Base-by-base conservation (phyloP, 495 filamentous ascomycete species). In the Pseudomonodictys pantanalensis region DNA sequence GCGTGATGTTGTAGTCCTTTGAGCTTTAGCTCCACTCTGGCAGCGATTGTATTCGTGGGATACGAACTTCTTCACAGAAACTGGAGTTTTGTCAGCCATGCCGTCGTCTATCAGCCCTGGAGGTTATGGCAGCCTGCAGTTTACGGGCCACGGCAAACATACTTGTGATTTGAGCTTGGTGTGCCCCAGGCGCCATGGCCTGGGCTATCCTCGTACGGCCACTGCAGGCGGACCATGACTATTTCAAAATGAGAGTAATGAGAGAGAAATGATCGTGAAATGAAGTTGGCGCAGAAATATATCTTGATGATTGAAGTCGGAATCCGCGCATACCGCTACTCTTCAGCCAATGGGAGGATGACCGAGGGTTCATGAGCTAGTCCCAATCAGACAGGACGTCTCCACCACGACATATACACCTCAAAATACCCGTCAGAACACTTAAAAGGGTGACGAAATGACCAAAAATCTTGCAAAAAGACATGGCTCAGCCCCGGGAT, bases 1-100 rank as follows among this genome's bases (percentile, higher is more conserved):
- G 45, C 2, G 76, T 79, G 43, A 84, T 61, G n/a, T 73, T 70
- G 63, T 82, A 82, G 65, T 84, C 81, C 69, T 82, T 23, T 10
- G 4, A 20, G 22, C 20, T 11, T 12, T 30, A 17, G 24, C 5
- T 5, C 15, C n/a, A 29, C 18, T 38, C n/a, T 10, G 12, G 2
- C 35, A n/a, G n/a, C n/a, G n/a, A n/a, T n/a, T n/a, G n/a, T n/a
- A 26, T 12, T 9, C 12, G 17, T 55, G 22, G 20, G 1, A 3
- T 22, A 1, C 38, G 43, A 51, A 63, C 64, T 55, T 67, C 58
- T 67, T 67, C 64, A 35, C 64, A 67, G 39, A 67, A 67, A 48
- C 64, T 67, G 29, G 9, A n/a, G 39, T 11, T 3, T 29, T 28
- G n/a, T 35, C 17, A 38, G n/a, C n/a, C 9, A 22, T 45, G 42